A percentile compares a stretch with the other conserved stretches of the same genome.
These are phyloP conservation scores for Trametes cubensis DNA, from an alignment of 768 basidiomycete genomes.

Conservation along the genomic window DNA sequence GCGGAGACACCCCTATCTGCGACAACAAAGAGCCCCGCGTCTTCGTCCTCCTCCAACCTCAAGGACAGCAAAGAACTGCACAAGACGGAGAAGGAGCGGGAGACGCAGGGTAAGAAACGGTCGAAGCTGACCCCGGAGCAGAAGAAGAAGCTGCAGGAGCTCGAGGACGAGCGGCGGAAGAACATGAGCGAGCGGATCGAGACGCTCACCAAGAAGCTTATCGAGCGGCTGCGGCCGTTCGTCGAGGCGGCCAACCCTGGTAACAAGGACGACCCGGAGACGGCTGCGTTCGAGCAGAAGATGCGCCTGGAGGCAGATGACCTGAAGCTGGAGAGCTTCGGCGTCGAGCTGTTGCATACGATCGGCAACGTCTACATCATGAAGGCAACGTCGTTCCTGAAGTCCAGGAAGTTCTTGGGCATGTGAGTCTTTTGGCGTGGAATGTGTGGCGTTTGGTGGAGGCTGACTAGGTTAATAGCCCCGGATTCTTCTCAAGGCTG, in stretches of 20 bases:
- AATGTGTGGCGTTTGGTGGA: slow-evolving; percentile 13
- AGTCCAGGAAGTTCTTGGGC: slow-evolving; percentile 88
- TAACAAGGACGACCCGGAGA: slow-evolving; percentile 81
- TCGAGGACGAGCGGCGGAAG: slow-evolving; percentile 80
- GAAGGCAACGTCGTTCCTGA: slow-evolving; percentile 90
- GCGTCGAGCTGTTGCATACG: slow-evolving; percentile 91
- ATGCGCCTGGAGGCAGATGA: slow-evolving; percentile 90
- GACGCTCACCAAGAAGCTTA: slow-evolving; percentile 73
- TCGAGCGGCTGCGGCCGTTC: slow-evolving; percentile 85
- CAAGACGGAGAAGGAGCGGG: slow-evolving; percentile 39
- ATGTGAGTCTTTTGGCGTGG: slow-evolving; percentile 55
- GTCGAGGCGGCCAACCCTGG: slow-evolving; percentile 89
- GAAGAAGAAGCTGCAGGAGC: slow-evolving; percentile 76
- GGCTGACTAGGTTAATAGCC: slow-evolving; percentile 42
- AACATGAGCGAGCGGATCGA: slow-evolving; percentile 79
- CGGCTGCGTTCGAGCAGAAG: slow-evolving; percentile 70
- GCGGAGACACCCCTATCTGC: slow-evolving; percentile 11
- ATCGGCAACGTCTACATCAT: slow-evolving; percentile 91
- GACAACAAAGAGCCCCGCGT: slow-evolving; percentile 24
- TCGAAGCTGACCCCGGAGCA: slow-evolving; percentile 78
- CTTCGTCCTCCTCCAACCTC: slow-evolving; percentile 27
- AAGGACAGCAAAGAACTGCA: slow-evolving; percentile 31
- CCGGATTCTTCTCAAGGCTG: slow-evolving; percentile 89
- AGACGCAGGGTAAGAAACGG: slow-evolving; percentile 41
- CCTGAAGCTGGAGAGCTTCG: slow-evolving; percentile 95